Evolutionary conservation across 495 filamentous ascomycete genomes (phyloP), one percentile per base, ranked within the genome.

Genomic region (Bathelium albidoporum): DNA sequence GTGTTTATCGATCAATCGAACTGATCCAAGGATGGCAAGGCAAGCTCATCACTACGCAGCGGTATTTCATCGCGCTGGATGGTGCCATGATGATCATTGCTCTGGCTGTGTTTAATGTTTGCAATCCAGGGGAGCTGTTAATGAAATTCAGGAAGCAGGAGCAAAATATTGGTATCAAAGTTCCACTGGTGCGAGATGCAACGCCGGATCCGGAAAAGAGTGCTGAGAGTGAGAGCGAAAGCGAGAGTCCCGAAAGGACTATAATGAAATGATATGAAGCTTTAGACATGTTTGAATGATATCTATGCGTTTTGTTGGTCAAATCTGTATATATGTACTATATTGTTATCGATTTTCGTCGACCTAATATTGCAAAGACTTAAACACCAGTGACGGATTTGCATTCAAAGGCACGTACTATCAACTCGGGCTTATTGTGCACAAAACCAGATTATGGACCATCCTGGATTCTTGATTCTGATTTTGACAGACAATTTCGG

Each of bases 41-140:
- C 58, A 12, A 60, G 12, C 32, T 60, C 5, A 60, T 60, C 22
- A 34, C 31, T 0, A 43, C 31, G 32, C 14, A 60, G 31, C 5
- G 36, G 24, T 60, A 34, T n/a, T 36, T 60, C 2, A 43, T 60
- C 20, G 58, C 32, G 31, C 36, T 60, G 7, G 58, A 60, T 36
- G 58, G 58, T 1, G 36, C 32, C 3, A 60, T 60, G 58, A 60
- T 60, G 58, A 22, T 60, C n/a, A 60, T 60, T 60, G 58, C 58
- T 5, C 16, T 60, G 28, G 28, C 31, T 11, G 58, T 36, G 26
- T 60, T 60, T 2, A 60, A 60, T 36, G 2, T 60, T n/a, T 60
- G 31, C 36, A 60, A 43, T 43, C 58, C 58, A 16, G 58, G 58
- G 2, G 58, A 36, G 12, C 58, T 60, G n/a, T 24, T 60, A 24